These are phyloP conservation scores for Rosa chinensis DNA, from an alignment of 306 rosid genomes.

Conservation along the genomic window DNA sequence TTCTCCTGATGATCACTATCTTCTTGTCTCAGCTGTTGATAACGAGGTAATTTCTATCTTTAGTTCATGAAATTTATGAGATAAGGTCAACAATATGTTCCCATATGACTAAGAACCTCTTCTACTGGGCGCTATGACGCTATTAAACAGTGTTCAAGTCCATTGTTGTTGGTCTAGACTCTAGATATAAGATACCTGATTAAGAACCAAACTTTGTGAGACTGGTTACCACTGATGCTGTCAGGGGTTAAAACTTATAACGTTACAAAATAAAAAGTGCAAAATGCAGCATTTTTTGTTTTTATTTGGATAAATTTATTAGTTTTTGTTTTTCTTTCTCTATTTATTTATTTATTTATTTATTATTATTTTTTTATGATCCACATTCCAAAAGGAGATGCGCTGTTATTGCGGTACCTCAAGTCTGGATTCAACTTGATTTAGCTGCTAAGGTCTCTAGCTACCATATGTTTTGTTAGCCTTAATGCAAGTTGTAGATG, in stretches of 20 bases:
- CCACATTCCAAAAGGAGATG: not conserved
- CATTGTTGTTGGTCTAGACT: not conserved
- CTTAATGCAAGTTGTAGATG: not conserved
- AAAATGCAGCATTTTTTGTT: slow-evolving; percentile 1
- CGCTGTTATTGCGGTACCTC: not conserved
- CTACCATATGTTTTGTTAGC: slow-evolving; percentile 6
- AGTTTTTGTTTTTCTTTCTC: not conserved
- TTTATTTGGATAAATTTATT: not conserved
- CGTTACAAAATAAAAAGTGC: not conserved
- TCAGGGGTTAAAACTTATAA: not conserved
- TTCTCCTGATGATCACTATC: slow-evolving; percentile 87
- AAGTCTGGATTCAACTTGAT: not conserved
- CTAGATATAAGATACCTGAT: not conserved
- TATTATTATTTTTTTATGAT: not conserved
- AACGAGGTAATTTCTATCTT: slow-evolving; percentile 56
- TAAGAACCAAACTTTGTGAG: not conserved
- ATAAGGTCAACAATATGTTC: not conserved
- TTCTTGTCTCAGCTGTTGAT: slow-evolving; percentile 80
- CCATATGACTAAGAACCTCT: not conserved
- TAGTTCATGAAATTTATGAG: slow-evolving; percentile 4
- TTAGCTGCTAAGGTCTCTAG: not conserved
- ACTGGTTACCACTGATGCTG: not conserved
- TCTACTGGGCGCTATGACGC: not conserved
- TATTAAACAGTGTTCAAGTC: not conserved
- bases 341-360: not conserved